Percentiles rank a stretch among this genome's conserved stretches.
Evolutionary conservation across 208 protist genomes (phyloP).

Genomic region (Leishmania guyanensis): DNA sequence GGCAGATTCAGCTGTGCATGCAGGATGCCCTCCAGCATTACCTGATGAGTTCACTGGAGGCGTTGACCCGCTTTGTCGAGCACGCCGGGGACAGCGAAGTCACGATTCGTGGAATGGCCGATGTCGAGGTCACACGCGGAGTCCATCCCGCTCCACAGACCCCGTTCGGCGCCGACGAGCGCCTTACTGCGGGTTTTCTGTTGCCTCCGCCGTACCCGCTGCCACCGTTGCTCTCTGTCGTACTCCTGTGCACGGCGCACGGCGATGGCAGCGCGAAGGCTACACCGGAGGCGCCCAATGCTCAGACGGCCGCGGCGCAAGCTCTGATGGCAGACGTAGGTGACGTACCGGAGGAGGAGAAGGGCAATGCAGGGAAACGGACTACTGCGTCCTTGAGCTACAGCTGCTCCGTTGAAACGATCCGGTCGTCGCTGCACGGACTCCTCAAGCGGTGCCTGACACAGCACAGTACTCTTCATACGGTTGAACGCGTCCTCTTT

Average conservation of each 20-base stretch:
- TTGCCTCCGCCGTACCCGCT: conserved; percentile 40
- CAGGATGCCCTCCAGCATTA: conserved; percentile 85
- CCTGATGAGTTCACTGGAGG: conserved; percentile 64
- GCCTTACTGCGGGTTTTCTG: conserved; percentile 42
- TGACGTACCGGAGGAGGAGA: neutral
- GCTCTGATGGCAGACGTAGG: neutral
- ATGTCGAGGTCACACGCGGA: conserved; percentile 51
- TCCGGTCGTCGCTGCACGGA: conserved; percentile 62
- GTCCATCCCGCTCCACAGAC: conserved; percentile 31
- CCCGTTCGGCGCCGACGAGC: conserved; percentile 52
- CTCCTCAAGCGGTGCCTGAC: conserved; percentile 80
- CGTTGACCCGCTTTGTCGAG: conserved; percentile 88
- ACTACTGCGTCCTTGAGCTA: conserved; percentile 41
- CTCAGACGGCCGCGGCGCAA: neutral
- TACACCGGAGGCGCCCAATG: neutral
- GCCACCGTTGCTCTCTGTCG: conserved; percentile 64
- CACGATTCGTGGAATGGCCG: conserved; percentile 48
- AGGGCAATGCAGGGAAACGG: neutral
- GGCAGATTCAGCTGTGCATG: conserved; percentile 93
- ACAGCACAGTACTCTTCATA: conserved; percentile 80
- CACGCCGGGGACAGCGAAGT: conserved; percentile 63
- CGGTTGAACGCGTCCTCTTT: conserved; percentile 90
- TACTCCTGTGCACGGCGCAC: conserved; percentile 44
- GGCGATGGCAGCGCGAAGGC: neutral
- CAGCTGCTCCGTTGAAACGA: conserved; percentile 54